Base-by-base conservation (phyloP, 1,284 basidiomycete genomes). In the Rugosomyces carneus region DNA sequence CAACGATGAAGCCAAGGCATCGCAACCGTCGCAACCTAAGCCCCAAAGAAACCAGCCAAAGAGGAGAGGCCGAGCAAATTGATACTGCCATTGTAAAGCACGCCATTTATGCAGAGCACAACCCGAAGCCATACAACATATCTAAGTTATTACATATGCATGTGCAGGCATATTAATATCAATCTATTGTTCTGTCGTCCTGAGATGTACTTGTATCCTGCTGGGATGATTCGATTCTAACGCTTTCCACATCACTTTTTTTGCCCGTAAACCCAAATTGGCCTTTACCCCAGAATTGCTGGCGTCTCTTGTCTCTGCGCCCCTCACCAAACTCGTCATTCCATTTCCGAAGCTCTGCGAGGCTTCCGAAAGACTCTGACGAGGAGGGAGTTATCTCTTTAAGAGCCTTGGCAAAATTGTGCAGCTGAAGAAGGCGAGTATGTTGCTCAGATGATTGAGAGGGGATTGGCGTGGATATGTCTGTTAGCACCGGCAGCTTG, bases 301-400 rank as follows among this genome's bases (percentile, higher is more conserved):
- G 70, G 48, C 75, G 79, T 56, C 74, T 76, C 48, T 72, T 72
- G 41, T 73, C 72, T 57, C 72, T 78, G 24, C 76, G 70, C 4
- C 86, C 87, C 59, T 93, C 90, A 23, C 91, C 92, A 62, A 92
- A 94, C 61, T 93, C 86, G 37, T 92, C 86, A 50, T 93, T 92
- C 91, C 91, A 95, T 65, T 85, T 91, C 39, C 89, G 78, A 51
- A 94, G 68, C 52, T 90, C 90, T 1, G 84, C 70, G 34, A 94
- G 75, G 40, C 78, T 87, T 35, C 90, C 89, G 6, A 88, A 64
- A 7, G 81, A 73, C 62, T 93, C 92, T 3, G 88, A 90, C 1
- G 83, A 84, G 0, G 87, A 90, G 7, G 91, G 89, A 1, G 87
- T 84, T 53, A 94, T 93, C 63, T 94, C 90, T 55, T 77, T 81